phyloP scores from a whole-genome alignment of 352 stramenopile species.

The Phytopythium aichiense region DNA sequence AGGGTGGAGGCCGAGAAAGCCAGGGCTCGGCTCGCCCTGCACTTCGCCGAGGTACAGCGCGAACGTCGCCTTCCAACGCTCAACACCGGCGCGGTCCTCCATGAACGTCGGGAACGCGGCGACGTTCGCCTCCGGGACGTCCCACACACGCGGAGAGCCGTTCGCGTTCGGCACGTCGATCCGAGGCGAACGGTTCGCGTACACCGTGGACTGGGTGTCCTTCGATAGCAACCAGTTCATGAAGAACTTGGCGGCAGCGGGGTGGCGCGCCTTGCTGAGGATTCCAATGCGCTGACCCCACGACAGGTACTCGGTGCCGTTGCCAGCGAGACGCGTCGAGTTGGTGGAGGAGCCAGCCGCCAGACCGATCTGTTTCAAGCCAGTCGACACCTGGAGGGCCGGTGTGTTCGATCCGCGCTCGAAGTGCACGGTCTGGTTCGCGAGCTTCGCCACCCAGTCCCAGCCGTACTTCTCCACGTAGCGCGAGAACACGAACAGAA shows the following conservation, averaged over 20 bases:
- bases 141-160: not conserved
- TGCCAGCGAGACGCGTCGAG: constrained; percentile 12
- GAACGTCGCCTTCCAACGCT: constrained; percentile 39
- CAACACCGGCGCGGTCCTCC: constrained; percentile 36
- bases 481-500: constrained; percentile 37
- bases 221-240: constrained; percentile 23
- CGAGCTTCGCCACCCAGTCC: constrained; percentile 21
- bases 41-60: constrained; percentile 56
- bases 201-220: constrained; percentile 1
- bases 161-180: constrained; percentile 3
- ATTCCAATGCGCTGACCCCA: constrained; percentile 26
- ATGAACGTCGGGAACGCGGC: constrained; percentile 27
- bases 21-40: constrained; percentile 31
- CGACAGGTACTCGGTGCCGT: constrained; percentile 20
- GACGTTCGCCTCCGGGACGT: constrained; percentile 4
- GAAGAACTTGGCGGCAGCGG: constrained; percentile 15
- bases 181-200: constrained; percentile 2
- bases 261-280: constrained; percentile 14
- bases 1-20: constrained; percentile 33
- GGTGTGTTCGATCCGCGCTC: constrained; percentile 12
- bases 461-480: constrained; percentile 43
- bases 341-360: constrained; percentile 6
- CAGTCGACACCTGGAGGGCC: constrained; percentile 8
- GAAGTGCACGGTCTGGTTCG: constrained; percentile 20
- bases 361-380: constrained; percentile 17